Evolutionary conservation across 495 filamentous ascomycete species (phyloP), one percentile per base, ranked within the genome.

Genomic region (Talaromyces borbonicus): DNA sequence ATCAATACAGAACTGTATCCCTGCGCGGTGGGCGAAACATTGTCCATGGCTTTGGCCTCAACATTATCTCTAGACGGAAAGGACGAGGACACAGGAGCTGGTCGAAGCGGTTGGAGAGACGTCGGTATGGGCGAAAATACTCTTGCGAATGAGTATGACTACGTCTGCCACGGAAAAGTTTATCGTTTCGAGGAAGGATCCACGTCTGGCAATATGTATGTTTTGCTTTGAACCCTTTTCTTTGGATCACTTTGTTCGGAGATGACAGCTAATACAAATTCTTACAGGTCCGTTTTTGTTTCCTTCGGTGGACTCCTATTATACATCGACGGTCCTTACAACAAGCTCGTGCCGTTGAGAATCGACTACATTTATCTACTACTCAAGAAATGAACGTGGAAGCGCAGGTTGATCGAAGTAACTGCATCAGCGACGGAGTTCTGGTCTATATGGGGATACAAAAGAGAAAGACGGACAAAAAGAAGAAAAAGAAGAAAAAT

Each of bases 161-260:
- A 99, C 62, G 92, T 97, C 36, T 95, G 89, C 64, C 80, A 95
- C 64, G 92, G 92, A 49, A 97, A 96, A 79, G 83, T 95, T 26
- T 99, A 99, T 70, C 82, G 88, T 54, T 96, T 97, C 61, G 88
- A 93, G 66, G 92, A 96, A 61, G 85, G 77, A 33, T 69, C 75
- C 8, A 80, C 84, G 52, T 79, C 79, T 24, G 79, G 84, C 58
- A 86, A 75, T 46, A 92, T 96, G 92, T 95, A 68, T 69, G 88
- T 72, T 33, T 18, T 37, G 27, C 18, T 1, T 24, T 2, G 4
- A 11, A 25, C 19, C 16, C 18, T 19, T 39, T 32, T 18, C 30
- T 19, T 29, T 15, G 24, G 18, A 2, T 49, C n/a, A 25, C 29
- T 11, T 33, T 11, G 15, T 35, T 29, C n/a, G n/a, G n/a, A n/a